Percentiles rank a stretch among this genome's conserved stretches.
Evolutionary conservation across 495 filamentous ascomycete species (phyloP).

Genomic region (Aspergillus sparsus): DNA sequence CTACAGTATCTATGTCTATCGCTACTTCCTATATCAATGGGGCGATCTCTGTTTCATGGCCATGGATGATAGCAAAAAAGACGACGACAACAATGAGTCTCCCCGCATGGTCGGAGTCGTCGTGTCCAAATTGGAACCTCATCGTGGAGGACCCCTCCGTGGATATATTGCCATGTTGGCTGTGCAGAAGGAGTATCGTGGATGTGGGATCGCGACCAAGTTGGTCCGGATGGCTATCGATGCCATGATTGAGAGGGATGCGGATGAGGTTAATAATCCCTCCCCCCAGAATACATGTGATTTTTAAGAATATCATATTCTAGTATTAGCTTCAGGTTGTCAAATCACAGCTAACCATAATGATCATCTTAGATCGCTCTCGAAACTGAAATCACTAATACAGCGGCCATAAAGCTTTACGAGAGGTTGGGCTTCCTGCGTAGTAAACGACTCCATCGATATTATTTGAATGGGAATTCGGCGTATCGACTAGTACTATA

Average conservation of each 20-base stretch:
- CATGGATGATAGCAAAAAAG: slow-evolving; percentile 47
- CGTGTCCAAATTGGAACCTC: slow-evolving; percentile 92
- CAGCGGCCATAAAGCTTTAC: slow-evolving; percentile 88
- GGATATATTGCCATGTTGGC: slow-evolving; percentile 99
- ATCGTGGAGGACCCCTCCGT: slow-evolving; percentile 75
- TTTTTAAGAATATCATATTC: not conserved
- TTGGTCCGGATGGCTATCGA: slow-evolving; percentile 90
- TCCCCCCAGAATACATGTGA: not conserved
- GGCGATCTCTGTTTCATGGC: slow-evolving; percentile 93
- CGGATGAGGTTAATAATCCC: slow-evolving; percentile 69
- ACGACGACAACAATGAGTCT: slow-evolving; percentile 15
- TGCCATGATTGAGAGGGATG: slow-evolving; percentile 78
- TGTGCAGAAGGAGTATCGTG: slow-evolving; percentile 73
- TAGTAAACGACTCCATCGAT: slow-evolving; percentile 91
- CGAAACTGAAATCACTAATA: slow-evolving; percentile 95
- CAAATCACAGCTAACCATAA: slow-evolving; percentile 3
- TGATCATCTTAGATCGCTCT: slow-evolving; percentile 65
- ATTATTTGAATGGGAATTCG: slow-evolving; percentile 95
- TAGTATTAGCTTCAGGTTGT: not conserved
- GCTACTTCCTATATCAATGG: slow-evolving; percentile 99
- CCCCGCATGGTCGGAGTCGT: slow-evolving; percentile 77
- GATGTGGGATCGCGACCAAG: slow-evolving; percentile 85
- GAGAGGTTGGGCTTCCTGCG: slow-evolving; percentile 89
- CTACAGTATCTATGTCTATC: slow-evolving; percentile 99
- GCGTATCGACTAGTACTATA: slow-evolving; percentile 87